Base-by-base conservation (phyloP, 2,329 filamentous ascomycete genomes). In the Colletotrichum gloeosporioides region DNA sequence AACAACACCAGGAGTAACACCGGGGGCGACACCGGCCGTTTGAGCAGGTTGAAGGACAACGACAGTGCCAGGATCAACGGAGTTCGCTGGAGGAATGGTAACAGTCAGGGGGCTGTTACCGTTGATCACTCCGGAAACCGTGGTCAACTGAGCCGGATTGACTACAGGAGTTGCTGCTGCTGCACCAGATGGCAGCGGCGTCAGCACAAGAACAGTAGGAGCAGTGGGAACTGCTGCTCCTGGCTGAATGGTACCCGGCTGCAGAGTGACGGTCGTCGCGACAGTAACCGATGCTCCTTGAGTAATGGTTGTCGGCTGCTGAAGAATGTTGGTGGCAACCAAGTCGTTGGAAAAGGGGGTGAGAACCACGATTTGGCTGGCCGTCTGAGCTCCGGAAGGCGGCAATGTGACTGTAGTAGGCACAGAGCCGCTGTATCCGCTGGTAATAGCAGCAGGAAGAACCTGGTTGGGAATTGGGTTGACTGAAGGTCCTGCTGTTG, bases 331-430 rank as follows among this genome's bases (percentile, higher is more conserved):
- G 3, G 59, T 44, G 10, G 72, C 18, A 9, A 27, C 73, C 0
- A 53, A 62, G 18, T 49, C 22, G 29, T 27, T 59, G 13, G 27
- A 36, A 32, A 65, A 31, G 7, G 73, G 73, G 5, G 73, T 76
- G n/a, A 73, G 44, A 13, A 73, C 63, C 10, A 76, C 25, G 1
- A 69, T 32, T 34, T 65, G 69, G 16, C 70, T 49, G 15, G 34
- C 55, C 1, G 70, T 34, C 44, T 73, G 73, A 15, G 34, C n/a
- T 18, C 44, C 64, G 1, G 34, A 16, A 8, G 73, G 70, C 22
- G 70, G 73, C 64, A 76, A 18, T 3, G 73, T 76, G 15, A 73
- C 18, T 2, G 70, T 73, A 0, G 73, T 76, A 3, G 73, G 55
- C 12, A 59, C 73, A 4, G 69, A 44, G 6, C 73, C 73, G 3